phyloP scores from a whole-genome alignment of 495 filamentous ascomycete species.

The Lasiosphaeria ovina region DNA sequence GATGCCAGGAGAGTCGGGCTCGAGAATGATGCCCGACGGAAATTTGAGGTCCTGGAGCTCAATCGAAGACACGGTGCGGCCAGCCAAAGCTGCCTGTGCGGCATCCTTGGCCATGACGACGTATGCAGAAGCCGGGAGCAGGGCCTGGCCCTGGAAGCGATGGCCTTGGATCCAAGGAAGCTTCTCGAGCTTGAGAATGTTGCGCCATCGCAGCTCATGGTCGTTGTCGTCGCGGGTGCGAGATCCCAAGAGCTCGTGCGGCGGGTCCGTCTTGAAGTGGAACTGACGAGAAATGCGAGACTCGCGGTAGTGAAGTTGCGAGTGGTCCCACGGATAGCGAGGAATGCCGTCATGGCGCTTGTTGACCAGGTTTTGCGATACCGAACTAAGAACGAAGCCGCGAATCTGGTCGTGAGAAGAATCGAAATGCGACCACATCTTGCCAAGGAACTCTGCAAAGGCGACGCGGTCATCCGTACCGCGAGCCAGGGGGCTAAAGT shows the following conservation, averaged over 20 bases:
- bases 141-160: constrained; percentile 42
- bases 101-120: constrained; percentile 46
- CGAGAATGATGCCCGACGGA: constrained; percentile 47
- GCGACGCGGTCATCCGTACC: constrained; percentile 36
- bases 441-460: constrained; percentile 49
- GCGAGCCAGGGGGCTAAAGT: constrained; percentile 40
- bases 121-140: constrained; percentile 46
- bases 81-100: constrained; percentile 26
- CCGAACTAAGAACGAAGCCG: constrained; percentile 37
- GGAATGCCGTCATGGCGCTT: constrained; percentile 35
- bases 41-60: constrained; percentile 44
- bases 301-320: constrained; percentile 43
- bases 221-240: constrained; percentile 44
- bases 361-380: constrained; percentile 23
- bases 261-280: constrained; percentile 37
- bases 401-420: constrained; percentile 23
- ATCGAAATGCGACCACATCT: constrained; percentile 47
- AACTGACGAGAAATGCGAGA: constrained; percentile 47
- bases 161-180: constrained; percentile 42
- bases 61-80: constrained; percentile 34
- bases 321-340: constrained; percentile 52
- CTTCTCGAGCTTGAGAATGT: constrained; percentile 45
- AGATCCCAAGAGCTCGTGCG: constrained; percentile 49
- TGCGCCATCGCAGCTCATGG: constrained; percentile 44
- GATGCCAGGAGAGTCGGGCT: constrained; percentile 42